Conservation (phyloP, 176 grass and related monocot species). For the Aegilops longissima region DNA sequence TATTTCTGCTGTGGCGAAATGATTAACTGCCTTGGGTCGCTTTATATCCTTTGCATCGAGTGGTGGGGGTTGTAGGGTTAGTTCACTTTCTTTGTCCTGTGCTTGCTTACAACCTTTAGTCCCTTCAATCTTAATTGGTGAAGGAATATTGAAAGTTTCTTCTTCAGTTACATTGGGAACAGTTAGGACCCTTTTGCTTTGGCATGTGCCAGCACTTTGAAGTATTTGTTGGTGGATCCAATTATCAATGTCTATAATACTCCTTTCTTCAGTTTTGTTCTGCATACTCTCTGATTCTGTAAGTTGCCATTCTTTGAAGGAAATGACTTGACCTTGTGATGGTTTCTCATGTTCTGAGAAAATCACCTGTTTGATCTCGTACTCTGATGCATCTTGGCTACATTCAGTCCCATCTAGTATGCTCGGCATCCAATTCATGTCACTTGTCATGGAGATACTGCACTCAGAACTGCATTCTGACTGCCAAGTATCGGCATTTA, state of each 20-base stretch:
- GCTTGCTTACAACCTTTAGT: slow-evolving; percentile 22
- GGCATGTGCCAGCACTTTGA: slow-evolving; percentile 44
- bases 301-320: slow-evolving; percentile 35
- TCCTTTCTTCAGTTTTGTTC: slow-evolving; percentile 38
- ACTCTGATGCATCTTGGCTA: slow-evolving; percentile 65
- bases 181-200: slow-evolving; percentile 46
- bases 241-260: slow-evolving; percentile 49
- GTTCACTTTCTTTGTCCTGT: slow-evolving; percentile 19
- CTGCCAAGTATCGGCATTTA: slow-evolving; percentile 54
- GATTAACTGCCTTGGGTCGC: slow-evolving; percentile 21
- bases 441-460: slow-evolving; percentile 69
- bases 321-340: slow-evolving; percentile 40
- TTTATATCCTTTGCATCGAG: slow-evolving; percentile 35
- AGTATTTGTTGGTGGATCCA: slow-evolving; percentile 72
- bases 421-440: slow-evolving; percentile 44
- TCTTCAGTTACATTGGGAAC: slow-evolving; percentile 33
- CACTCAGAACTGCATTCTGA: slow-evolving; percentile 83
- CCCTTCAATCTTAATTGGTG: slow-evolving; percentile 29
- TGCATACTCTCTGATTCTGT: slow-evolving; percentile 37
- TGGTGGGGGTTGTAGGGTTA: not conserved
- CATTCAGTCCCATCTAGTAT: slow-evolving; percentile 50
- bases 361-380: slow-evolving; percentile 81
- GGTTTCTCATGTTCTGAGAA: slow-evolving; percentile 65
- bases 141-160: slow-evolving; percentile 22
- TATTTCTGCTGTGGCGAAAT: slow-evolving; percentile 32